A percentile compares a stretch with the other conserved stretches of the same genome.
phyloP scores from a whole-genome alignment of 2,329 filamentous ascomycete genomes.

The Thermochaetoides dissita region DNA sequence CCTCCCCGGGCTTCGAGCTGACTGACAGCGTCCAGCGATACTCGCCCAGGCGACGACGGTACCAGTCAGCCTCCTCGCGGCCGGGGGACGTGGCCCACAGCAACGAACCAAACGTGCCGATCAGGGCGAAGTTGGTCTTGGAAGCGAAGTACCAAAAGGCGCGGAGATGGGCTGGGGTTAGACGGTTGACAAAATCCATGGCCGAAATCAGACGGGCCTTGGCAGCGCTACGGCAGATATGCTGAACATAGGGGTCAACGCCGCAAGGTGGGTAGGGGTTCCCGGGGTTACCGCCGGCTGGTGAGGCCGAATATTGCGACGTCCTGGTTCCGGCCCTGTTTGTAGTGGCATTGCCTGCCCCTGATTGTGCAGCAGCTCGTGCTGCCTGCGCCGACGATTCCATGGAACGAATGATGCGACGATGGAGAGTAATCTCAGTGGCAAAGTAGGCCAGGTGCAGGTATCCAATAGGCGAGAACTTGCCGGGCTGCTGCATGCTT shows the following conservation, averaged over 20 bases:
- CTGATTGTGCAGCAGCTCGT: slow-evolving; percentile 3
- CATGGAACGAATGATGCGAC: slow-evolving; percentile 77
- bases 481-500: slow-evolving; percentile 26
- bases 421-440: slow-evolving; percentile 83
- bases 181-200: slow-evolving; percentile 93
- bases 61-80: slow-evolving; percentile 83
- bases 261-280: slow-evolving; percentile 15
- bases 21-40: slow-evolving; percentile 91
- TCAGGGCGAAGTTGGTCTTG: slow-evolving; percentile 83
- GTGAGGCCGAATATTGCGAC: neutral
- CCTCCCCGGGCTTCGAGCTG: slow-evolving; percentile 56
- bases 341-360: neutral
- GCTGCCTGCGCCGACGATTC: slow-evolving; percentile 24
- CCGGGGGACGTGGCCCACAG: slow-evolving; percentile 82
- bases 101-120: slow-evolving; percentile 83
- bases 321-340: slow-evolving; percentile 8
- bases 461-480: slow-evolving; percentile 54
- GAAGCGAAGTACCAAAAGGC: slow-evolving; percentile 87
- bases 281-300: neutral
- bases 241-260: slow-evolving; percentile 67
- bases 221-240: slow-evolving; percentile 85
- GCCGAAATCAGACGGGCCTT: slow-evolving; percentile 89
- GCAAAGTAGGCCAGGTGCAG: slow-evolving; percentile 88
- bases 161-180: slow-evolving; percentile 73
- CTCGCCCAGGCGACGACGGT: slow-evolving; percentile 68